Base-by-base conservation (phyloP, 208 protist species). In the Porcisia hertigi region DNA sequence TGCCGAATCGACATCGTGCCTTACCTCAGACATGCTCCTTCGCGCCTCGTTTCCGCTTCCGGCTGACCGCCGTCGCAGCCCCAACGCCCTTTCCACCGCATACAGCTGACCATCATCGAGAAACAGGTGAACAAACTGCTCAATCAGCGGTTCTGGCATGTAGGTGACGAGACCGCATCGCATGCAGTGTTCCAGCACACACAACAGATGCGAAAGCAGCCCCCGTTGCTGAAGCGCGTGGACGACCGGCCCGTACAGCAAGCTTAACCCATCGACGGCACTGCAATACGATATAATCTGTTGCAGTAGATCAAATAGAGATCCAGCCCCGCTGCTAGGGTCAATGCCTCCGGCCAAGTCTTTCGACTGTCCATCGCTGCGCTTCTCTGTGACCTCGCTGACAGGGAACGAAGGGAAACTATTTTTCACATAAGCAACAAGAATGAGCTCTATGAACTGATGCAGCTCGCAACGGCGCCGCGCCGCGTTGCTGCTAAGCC, bases 171-270 rank as follows among this genome's bases (percentile, higher is more conserved):
- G 57, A 47, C 84, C 87, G 58, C 73, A 47, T n/a, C 79, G 73
- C 59, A 94, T 82, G 49, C 71, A 82, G 7, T 62, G 53, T 63
- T 92, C 88, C 64, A 95, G 74, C 41, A 70, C 72, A 54, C 86
- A 86, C 3, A 92, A 72, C 0, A 85, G 72, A 49, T 88, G 69
- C 23, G 65, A 52, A 14, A 85, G 71, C 25, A 72, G 25, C 0
- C 71, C 59, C 18, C 67, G 55, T 58, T 88, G 57, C 57, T 84
- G 77, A 36, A 93, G 74, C 4, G 67, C 60, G 20, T 62, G 54
- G 77, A 87, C 82, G 47, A 86, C 59, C 41, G 83, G 67, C 16
- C 84, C 86, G 75, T 86, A 95, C 47, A 95, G 91, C 16, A 91
- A 78, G 69, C 86, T 73, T 71, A 88, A 77, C 12, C 80, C 83